Conservation (phyloP, 768 basidiomycete genomes). For the Leccinum uliginosum region DNA sequence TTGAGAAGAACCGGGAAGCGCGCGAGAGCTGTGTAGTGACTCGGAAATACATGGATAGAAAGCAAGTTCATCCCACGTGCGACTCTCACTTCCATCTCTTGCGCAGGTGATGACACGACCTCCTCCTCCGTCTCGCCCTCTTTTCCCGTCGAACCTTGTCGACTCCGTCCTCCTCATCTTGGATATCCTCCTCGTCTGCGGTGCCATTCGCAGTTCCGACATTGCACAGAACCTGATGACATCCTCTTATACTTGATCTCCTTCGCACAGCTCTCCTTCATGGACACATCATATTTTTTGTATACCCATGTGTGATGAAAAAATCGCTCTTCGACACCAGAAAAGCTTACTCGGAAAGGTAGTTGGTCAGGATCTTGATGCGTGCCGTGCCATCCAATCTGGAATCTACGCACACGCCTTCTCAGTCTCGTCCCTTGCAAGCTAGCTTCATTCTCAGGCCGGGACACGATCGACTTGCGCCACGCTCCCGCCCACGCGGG, state of each 20-base stretch:
- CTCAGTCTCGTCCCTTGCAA: too few relatives aligned
- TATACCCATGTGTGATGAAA: too few relatives aligned
- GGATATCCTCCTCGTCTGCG: too few relatives aligned
- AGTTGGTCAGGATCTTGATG: conserved; percentile 59
- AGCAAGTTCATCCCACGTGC: neutral
- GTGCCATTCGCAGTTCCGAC: too few relatives aligned
- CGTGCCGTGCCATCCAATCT: conserved; percentile 36
- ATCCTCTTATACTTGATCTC: conserved; percentile 65
- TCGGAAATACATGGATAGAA: conserved; percentile 5
- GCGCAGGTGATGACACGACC: too few relatives aligned
- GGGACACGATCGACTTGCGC: too few relatives aligned
- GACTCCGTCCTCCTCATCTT: too few relatives aligned
- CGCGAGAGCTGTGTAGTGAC: neutral
- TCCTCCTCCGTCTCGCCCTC: too few relatives aligned
- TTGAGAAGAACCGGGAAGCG: conserved; percentile 23
- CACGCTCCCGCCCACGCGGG: too few relatives aligned
- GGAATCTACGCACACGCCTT: too few relatives aligned
- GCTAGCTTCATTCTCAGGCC: neutral
- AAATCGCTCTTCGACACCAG: conserved; percentile 62
- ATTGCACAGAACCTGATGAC: conserved; percentile 61
- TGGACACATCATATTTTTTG: conserved; percentile 71
- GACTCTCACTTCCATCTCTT: too few relatives aligned
- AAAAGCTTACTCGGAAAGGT: conserved; percentile 52
- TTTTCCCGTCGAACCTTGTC: too few relatives aligned
- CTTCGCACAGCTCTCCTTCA: conserved; percentile 56